phyloP scores from a whole-genome alignment of 2,329 filamentous ascomycete genomes.

The Myrmaecium sp. region DNA sequence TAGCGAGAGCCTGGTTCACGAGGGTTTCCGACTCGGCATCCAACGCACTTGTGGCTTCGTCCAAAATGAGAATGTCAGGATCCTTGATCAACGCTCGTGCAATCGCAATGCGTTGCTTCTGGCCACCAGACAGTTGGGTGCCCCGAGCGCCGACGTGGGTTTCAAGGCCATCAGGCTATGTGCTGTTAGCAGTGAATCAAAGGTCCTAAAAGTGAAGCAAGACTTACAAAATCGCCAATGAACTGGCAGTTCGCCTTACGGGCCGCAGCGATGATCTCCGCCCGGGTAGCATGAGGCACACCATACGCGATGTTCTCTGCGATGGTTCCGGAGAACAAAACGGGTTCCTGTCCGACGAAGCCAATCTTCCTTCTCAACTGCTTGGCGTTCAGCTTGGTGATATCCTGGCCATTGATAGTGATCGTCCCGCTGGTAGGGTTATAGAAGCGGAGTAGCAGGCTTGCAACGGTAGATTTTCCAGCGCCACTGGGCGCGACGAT shows the following conservation, averaged over 20 bases:
- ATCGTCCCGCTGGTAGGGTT: slow-evolving; percentile 62
- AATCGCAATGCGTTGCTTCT: slow-evolving; percentile 96
- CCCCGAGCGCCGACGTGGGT: slow-evolving; percentile 85
- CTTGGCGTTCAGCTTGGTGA: slow-evolving; percentile 79
- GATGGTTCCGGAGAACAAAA: slow-evolving; percentile 73
- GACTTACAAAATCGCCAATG: slow-evolving; percentile 70
- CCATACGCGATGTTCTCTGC: slow-evolving; percentile 89
- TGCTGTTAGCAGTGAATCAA: slow-evolving; percentile 7
- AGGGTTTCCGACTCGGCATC: slow-evolving; percentile 95
- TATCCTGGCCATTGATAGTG: slow-evolving; percentile 68
- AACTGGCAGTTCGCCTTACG: slow-evolving; percentile 91
- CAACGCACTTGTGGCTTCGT: slow-evolving; percentile 85
- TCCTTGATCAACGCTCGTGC: slow-evolving; percentile 87
- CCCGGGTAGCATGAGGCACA: slow-evolving; percentile 56
- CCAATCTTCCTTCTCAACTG: slow-evolving; percentile 83
- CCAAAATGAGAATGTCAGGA: slow-evolving; percentile 89
- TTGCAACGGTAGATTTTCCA: slow-evolving; percentile 89
- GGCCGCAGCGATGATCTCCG: slow-evolving; percentile 74
- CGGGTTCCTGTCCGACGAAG: slow-evolving; percentile 88
- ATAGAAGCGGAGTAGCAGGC: slow-evolving; percentile 84
- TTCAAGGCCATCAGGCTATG: slow-evolving; percentile 72
- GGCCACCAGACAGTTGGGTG: slow-evolving; percentile 84
- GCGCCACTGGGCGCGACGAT: slow-evolving; percentile 93
- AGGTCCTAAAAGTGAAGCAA: neutral
- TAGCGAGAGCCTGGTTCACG: slow-evolving; percentile 76